Evolutionary conservation across 179 eudicot genomes (phyloP), one percentile per base, ranked within the genome.

Genomic region (Drosera spatulata): DNA sequence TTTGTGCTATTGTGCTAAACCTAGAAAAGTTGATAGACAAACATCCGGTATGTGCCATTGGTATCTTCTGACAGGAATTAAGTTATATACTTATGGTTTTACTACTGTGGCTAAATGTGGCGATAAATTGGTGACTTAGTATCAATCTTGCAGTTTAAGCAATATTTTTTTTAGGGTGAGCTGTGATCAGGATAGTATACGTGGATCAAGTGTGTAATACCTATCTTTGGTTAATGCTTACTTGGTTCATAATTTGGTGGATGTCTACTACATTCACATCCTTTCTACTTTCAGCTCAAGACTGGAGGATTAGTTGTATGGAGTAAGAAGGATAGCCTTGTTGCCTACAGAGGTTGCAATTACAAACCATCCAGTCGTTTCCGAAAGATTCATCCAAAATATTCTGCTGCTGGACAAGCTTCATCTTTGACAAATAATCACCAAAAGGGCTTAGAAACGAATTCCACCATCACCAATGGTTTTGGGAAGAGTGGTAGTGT

Each of bases 251-350:
- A 38, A 33, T 47, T 48, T n/a, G 48, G 55, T 48, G 7, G 14
- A 48, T 60, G 53, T 14, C 3, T 37, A 42, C 41, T 61, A 3
- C 22, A 55, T 39, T 37, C 39, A 61, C 48, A 10, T 50, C 10
- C 12, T 4, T 50, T 50, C n/a, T 50, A 5, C 5, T 14, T 41
- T 47, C 95, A 93, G 99, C 43, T 75, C 50, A 94, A 94, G 78
- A 94, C 91, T 22, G 91, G 91, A 55, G 99, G 99, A 50, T 66
- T 85, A 55, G 99, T 94, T 72, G 91, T 94, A 37, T 94, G 97
- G 96, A 72, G 75, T 54, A 83, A 69, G 74, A 85, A 85, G 79
- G 96, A 94, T 50, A 62, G 51, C 59, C 91, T 85, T 55, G 95
- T 84, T 69, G 82, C 77, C n/a, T 94, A 90, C 51, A 82, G 95